Percentiles rank a stretch among this genome's conserved stretches.
phyloP scores from a whole-genome alignment of 73 alveolate genomes.

The Paramecium biaurelia region DNA sequence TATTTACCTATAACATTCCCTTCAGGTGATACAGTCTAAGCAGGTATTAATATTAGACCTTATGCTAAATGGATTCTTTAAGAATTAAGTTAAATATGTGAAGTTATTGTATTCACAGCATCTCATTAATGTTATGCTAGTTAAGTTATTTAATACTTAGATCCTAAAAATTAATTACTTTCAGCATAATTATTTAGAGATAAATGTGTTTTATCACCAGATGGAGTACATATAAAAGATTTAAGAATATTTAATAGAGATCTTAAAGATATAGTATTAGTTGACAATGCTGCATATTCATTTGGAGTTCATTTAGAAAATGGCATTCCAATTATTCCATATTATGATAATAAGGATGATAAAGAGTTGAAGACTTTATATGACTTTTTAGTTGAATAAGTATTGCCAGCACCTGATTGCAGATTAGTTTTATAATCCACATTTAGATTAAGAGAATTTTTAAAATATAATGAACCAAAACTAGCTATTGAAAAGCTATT shows the following conservation, averaged over 20 bases:
- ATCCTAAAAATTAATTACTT: conserved; percentile 67
- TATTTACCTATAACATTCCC: conserved; percentile 78
- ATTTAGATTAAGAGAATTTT: conserved; percentile 1
- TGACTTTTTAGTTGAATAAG: conserved; percentile 15
- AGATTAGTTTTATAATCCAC: neutral
- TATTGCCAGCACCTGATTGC: conserved; percentile 23
- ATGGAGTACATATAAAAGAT: conserved; percentile 76
- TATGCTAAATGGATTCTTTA: conserved; percentile 49
- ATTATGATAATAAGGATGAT: conserved; percentile 86
- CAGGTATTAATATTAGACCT: conserved; percentile 64
- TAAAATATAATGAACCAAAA: neutral
- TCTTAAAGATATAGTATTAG: conserved; percentile 75
- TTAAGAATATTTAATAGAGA: conserved; percentile 66
- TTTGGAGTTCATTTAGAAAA: conserved; percentile 82
- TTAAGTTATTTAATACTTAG: conserved; percentile 60
- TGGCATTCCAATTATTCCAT: conserved; percentile 92
- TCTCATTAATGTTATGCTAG: conserved; percentile 69
- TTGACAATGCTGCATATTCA: conserved; percentile 86
- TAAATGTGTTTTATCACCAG: conserved; percentile 68
- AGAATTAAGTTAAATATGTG: conserved; percentile 66
- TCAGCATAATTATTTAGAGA: conserved; percentile 71
- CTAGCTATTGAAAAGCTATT: conserved; percentile 18
- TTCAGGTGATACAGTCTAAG: conserved; percentile 73
- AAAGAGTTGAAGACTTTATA: conserved; percentile 66
- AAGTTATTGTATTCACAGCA: conserved; percentile 76